Evolutionary conservation across 306 rosid genomes (phyloP).

Genomic region (Cucurbita pepo): DNA sequence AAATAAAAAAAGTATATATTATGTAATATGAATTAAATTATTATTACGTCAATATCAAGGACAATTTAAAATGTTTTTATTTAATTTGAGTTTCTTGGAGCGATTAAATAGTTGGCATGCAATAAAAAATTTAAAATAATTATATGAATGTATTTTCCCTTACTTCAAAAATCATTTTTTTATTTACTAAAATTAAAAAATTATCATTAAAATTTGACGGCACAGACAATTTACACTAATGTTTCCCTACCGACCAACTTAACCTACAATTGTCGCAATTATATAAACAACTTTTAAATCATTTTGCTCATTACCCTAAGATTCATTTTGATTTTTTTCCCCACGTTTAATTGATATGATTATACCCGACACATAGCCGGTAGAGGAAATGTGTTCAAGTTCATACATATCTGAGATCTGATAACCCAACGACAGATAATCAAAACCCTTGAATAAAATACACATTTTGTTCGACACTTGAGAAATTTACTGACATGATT

Average conservation of each 20-base stretch:
- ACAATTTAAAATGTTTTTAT: not conserved
- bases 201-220: not conserved
- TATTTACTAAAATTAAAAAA: not conserved
- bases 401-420: no score
- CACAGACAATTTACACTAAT: not conserved
- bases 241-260: constrained; percentile 9
- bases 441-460: no score
- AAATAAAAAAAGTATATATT: not conserved
- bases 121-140: not conserved
- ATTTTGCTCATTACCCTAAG: not conserved
- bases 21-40: not conserved
- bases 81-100: not conserved
- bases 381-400: no score
- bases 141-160: not conserved
- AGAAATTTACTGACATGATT: no score
- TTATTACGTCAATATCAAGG: not conserved
- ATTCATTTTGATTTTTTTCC: not conserved
- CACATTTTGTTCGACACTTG: no score
- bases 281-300: not conserved
- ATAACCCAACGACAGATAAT: no score
- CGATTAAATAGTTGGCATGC: not conserved
- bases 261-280: not conserved
- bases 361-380: not conserved
- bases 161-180: not conserved
- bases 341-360: not conserved